Evolutionary conservation across 257 asterid species (phyloP), one percentile per base, ranked within the genome.

Genomic region (Capsicum chinense): DNA sequence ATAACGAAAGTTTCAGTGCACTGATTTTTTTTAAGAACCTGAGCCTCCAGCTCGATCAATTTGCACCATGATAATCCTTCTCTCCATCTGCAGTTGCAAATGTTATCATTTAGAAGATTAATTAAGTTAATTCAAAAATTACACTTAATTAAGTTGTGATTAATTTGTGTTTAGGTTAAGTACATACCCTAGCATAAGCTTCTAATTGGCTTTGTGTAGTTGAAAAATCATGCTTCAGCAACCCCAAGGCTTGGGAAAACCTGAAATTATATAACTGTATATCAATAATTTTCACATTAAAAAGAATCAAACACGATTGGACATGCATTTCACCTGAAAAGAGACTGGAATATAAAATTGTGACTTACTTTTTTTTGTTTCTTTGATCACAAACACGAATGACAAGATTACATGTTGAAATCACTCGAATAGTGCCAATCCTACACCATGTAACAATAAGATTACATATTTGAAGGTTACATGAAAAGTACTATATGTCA

Each of bases 131-230:
- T 67, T 8, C 10, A 9, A 7, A 42, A 44, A 42, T 1, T 16
- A 70, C 39, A 73, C 6, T n/a, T 62, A 62, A 9, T 60, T 60
- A 60, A 63, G 10, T 42, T 39, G 54, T 42, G 7, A 42, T 37
- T 35, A 35, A 37, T n/a, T n/a, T 71, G 5, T 71, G 11, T 71
- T 44, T 44, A 70, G 35, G 58, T 12, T 60, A 16, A n/a, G 58
- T n/a, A 50, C 44, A n/a, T 44, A 74, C 80, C 80, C 80, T 33
- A 50, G 80, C 47, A 74, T 74, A 74, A 50, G 44, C 39, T 74
- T 74, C 62, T 44, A 74, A 21, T 50, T 74, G 44, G 44, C 17
- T 19, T 21, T 74, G 19, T 6, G 44, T 74, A 74, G 80, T 3
- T 11, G 80, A 12, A 60, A 73, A 73, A 48, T 73, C 42, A 13